Percentiles rank a stretch among this genome's conserved stretches.
phyloP scores from a whole-genome alignment of 2,329 filamentous ascomycete genomes.

The Peltaster fructicola region DNA sequence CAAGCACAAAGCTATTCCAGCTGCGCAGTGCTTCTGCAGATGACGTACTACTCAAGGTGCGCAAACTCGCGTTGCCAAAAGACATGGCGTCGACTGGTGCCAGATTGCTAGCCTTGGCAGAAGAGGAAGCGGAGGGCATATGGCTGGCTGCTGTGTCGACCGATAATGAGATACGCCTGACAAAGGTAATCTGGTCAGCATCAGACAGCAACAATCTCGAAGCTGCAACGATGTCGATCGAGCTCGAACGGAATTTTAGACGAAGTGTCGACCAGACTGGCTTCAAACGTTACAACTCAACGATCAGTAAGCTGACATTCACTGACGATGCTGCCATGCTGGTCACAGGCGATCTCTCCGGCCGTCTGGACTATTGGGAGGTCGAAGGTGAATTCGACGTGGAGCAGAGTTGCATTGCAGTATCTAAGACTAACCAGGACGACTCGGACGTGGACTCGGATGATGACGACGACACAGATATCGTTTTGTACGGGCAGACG shows the following conservation, averaged over 20 bases:
- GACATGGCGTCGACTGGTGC: constrained; percentile 45
- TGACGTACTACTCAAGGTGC: constrained; percentile 40
- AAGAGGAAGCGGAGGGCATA: constrained; percentile 45
- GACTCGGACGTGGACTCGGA: constrained; percentile 18
- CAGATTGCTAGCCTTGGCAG: constrained; percentile 50
- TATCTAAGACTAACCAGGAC: no score
- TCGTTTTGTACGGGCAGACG: constrained; percentile 40
- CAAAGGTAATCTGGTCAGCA: constrained; percentile 21
- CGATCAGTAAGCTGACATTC: constrained; percentile 57
- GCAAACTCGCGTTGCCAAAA: constrained; percentile 48
- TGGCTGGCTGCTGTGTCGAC: constrained; percentile 45
- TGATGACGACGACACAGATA: constrained; percentile 29
- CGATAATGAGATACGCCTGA: constrained; percentile 31
- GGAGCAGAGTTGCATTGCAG: no score
- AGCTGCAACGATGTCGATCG: no score
- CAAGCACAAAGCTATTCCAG: constrained; percentile 16
- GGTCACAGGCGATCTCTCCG: constrained; percentile 63
- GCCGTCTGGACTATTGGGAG: constrained; percentile 76
- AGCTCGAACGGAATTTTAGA: constrained; percentile 21
- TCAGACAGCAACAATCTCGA: no score
- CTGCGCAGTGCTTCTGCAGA: constrained; percentile 9
- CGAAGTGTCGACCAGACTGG: constrained; percentile 15
- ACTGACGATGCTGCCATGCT: constrained; percentile 65
- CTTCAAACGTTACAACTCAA: constrained; percentile 56
- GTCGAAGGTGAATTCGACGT: constrained; percentile 43